Evolutionary conservation across 2,329 filamentous ascomycete species (phyloP), one percentile per base, ranked within the genome.

Genomic region (Monosporascus cannonballus): DNA sequence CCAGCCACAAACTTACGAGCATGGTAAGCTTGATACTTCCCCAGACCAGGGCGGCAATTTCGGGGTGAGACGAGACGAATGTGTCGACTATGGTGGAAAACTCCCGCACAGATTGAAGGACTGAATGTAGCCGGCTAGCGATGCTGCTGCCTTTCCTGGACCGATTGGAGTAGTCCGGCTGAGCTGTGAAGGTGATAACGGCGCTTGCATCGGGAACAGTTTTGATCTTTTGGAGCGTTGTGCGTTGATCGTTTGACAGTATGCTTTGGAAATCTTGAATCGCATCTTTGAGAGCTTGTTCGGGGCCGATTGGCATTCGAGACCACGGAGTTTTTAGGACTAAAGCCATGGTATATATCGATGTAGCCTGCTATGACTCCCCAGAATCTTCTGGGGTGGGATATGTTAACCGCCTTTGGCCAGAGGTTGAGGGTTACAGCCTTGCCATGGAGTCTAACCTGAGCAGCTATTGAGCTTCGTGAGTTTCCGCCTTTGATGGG

Each of bases 1-100:
- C 30, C 22, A 4, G 0, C 9, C 14, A 18, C 11, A 4, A 9
- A 59, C 61, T 52, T 52, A 71, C 67, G 44, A 69, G 61, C 42
- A 75, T 60, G 20, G 72, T 67, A 14, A 76, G 53, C 52, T 71
- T 72, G 9, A 75, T 60, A 38, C 66, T 71, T 2, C 73, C 73
- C 73, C 71, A 76, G 25, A 76, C 63, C 2, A 74, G 56, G 11
- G 70, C 70, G 17, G 73, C 67, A 37, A 73, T 67, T 17, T 60
- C 54, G 5, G 66, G 66, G 51, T 73, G 56, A 0, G 70, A 65
- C 1, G 69, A 71, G 34, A 70, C 64, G n/a, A 69, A 69, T 1
- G 67, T 71, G 30, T 69, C 67, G 2, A 72, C 53, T 11, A 73
- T 54, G 17, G 56, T 48, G 3, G 66, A 67, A 49, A 74, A 74